phyloP scores from a whole-genome alignment of 495 filamentous ascomycete species.

The Patellaria atrata region DNA sequence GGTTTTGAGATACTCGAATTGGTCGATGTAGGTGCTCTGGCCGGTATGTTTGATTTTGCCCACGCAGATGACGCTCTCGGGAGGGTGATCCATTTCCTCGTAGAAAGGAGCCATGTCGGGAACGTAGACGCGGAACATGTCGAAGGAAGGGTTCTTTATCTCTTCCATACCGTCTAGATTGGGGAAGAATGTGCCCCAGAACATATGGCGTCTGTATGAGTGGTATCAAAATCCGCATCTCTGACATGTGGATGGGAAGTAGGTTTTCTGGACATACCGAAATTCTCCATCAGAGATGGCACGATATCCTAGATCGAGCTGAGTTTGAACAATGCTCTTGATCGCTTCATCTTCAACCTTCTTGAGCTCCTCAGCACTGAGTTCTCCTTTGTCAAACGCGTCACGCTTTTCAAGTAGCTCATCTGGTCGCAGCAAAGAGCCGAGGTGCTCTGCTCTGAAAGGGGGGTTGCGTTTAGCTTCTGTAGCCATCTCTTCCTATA shows the following conservation, averaged over 20 bases:
- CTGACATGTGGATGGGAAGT: too few species aligned
- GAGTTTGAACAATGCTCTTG: slow-evolving; percentile 47
- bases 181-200: slow-evolving; percentile 65
- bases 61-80: slow-evolving; percentile 57
- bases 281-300: slow-evolving; percentile 66
- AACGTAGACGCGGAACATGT: slow-evolving; percentile 59
- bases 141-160: slow-evolving; percentile 39
- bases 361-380: slow-evolving; percentile 30
- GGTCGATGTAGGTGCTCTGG: slow-evolving; percentile 36
- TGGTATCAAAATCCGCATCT: too few species aligned
- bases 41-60: slow-evolving; percentile 30
- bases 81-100: slow-evolving; percentile 56
- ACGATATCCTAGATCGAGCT: slow-evolving; percentile 51
- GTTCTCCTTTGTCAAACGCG: slow-evolving; percentile 32
- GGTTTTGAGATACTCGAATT: slow-evolving; percentile 42
- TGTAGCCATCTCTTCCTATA: too few species aligned
- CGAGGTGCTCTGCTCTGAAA: slow-evolving; percentile 74
- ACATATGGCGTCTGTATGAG: too few species aligned
- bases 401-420: slow-evolving; percentile 50
- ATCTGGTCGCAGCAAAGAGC: slow-evolving; percentile 63
- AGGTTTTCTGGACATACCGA: slow-evolving; percentile 33
- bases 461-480: slow-evolving; percentile 42
- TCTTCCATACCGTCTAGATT: slow-evolving; percentile 57
- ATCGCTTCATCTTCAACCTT: slow-evolving; percentile 52
- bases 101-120: slow-evolving; percentile 67